Conservation (phyloP, 1,139 yeast genomes). For the Saccharomyces hybrid region DNA sequence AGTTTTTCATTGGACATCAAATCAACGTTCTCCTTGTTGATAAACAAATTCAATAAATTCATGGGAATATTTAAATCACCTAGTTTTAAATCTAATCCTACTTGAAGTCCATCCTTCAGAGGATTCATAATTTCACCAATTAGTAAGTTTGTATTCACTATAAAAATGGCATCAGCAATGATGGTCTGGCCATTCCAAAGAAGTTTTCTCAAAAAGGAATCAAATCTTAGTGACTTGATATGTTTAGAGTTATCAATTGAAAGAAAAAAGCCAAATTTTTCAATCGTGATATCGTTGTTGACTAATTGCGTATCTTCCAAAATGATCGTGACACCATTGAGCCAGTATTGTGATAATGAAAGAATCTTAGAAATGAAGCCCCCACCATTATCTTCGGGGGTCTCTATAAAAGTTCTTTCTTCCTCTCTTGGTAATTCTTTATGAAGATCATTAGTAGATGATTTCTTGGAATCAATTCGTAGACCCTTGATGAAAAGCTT, state of each 20-base stretch:
- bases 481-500: not conserved
- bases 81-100: slow-evolving; percentile 9
- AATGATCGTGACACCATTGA: not conserved
- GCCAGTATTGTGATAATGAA: not conserved
- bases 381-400: not conserved
- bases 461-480: not conserved
- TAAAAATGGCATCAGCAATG: slow-evolving; percentile 13
- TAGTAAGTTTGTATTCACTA: slow-evolving; percentile 3
- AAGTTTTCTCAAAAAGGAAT: slow-evolving; percentile 8
- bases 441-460: not conserved
- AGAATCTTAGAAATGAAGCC: not conserved
- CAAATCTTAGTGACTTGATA: not conserved
- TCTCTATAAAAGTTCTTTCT: not conserved
- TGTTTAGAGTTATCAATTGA: not conserved
- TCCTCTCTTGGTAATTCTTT: not conserved
- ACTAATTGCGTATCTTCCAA: not conserved
- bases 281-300: not conserved
- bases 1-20: not conserved
- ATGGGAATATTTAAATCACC: slow-evolving; percentile 12
- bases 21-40: not conserved
- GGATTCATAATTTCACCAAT: not conserved
- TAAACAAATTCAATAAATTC: slow-evolving; percentile 1
- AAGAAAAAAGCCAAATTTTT: not conserved
- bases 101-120: not conserved
- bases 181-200: slow-evolving; percentile 10